These are phyloP conservation scores for Ophidiomyces ophidiicola DNA, from an alignment of 2,329 filamentous ascomycete species.

Conservation along the genomic window DNA sequence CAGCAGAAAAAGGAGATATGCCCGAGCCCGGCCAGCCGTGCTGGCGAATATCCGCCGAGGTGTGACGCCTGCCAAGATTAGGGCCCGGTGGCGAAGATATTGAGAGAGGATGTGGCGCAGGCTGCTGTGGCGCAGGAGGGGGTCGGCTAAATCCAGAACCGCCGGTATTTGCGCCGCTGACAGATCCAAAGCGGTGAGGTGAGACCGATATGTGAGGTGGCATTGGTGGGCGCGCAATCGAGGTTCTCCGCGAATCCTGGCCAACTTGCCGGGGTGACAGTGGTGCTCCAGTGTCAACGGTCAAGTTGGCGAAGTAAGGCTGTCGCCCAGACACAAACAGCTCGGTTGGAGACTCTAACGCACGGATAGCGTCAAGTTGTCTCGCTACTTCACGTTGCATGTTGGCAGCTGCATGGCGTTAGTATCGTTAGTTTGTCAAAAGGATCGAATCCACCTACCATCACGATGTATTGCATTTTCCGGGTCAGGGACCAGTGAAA, in stretches of 20 bases:
- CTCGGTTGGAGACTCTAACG: conserved; percentile 52
- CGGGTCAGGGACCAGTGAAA: conserved; percentile 59
- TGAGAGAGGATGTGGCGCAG: conserved; percentile 51
- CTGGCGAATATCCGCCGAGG: conserved; percentile 86
- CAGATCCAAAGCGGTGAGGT: conserved; percentile 76
- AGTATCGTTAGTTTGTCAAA: not conserved
- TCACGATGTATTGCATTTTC: conserved; percentile 72
- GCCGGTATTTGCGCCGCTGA: conserved; percentile 51
- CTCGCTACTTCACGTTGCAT: conserved; percentile 53
- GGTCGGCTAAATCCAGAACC: conserved; percentile 63
- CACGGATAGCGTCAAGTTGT: conserved; percentile 47
- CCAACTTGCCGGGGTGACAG: conserved; percentile 79
- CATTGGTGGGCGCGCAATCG: conserved; percentile 60
- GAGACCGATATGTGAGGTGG: conserved; percentile 70
- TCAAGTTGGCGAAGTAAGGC: conserved; percentile 50
- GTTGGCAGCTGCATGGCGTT: conserved; percentile 32
- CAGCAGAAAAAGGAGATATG: conserved; percentile 55
- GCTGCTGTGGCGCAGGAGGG: conserved; percentile 53
- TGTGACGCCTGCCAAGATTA: conserved; percentile 72
- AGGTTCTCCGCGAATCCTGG: conserved; percentile 63
- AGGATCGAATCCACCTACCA: conserved; percentile 43
- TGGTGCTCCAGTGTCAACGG: conserved; percentile 56
- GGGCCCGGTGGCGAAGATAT: conserved; percentile 46
- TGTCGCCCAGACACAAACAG: conserved; percentile 51
- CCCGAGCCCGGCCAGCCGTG: conserved; percentile 55